Base-by-base conservation (phyloP, 192 early-diverging fungal species). In the Backusella liffmaniae region DNA sequence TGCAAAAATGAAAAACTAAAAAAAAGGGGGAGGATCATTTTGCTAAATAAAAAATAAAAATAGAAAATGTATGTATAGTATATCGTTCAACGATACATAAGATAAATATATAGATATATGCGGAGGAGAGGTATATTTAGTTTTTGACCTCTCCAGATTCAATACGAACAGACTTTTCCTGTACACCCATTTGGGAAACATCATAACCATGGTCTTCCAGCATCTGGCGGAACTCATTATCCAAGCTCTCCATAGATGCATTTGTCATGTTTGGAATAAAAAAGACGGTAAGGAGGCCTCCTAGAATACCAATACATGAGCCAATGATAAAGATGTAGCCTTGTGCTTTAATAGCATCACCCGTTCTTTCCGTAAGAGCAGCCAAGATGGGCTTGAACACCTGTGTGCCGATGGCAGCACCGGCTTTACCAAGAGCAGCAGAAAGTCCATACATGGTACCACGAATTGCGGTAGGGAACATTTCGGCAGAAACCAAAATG, bases 381-480 rank as follows among this genome's bases (percentile, higher is more conserved):
- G 73, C 70, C 30, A 86, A 77, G 13, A 83, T 77, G 23, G 80
- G 76, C 75, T 85, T 84, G 75, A 86, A 85, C 23, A 84, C 84
- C 12, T 78, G 67, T 7, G 84, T 88, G 32, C 86, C 87, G 56
- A 77, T 80, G 65, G 79, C 80, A 44, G 83, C 84, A 62, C 84
- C 84, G 3, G 78, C 23, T 80, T 85, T 84, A 29, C 84, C 73
- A n/a, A 85, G 18, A 35, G 83, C 86, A 46, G 86, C 86, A 32
- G 83, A 86, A 37, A 86, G 80, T 66, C 86, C 86, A 41, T 83
- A 86, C 73, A 84, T 82, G 21, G 81, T 83, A 12, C 86, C 86
- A 69, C 86, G 85, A 59, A 87, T 84, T 30, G 85, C 83, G 26
- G 86, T 87, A 29, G 86, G 86, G 73, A 84, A 87, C 29, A 84